Percentiles rank a stretch among this genome's conserved stretches.
Evolutionary conservation across 1,284 basidiomycete species (phyloP).

Genomic region (Cryptococcus floricola): DNA sequence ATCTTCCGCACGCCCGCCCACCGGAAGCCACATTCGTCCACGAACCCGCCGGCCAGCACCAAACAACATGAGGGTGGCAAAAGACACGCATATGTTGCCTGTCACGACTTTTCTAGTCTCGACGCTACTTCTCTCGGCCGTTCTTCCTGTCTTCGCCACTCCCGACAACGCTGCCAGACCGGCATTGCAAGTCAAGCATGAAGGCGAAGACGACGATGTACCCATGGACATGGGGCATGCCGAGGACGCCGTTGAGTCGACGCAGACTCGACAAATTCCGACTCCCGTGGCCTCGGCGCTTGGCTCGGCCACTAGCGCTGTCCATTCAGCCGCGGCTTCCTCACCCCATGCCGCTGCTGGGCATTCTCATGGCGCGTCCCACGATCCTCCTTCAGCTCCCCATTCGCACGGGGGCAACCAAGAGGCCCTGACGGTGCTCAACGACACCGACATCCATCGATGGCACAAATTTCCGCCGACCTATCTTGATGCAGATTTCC

Average conservation of each 20-base stretch:
- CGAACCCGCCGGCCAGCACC: not conserved
- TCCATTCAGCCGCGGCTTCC: not conserved
- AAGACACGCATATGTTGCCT: slow-evolving; percentile 7
- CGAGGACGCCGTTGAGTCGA: not conserved
- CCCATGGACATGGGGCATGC: slow-evolving; percentile 6
- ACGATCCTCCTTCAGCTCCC: slow-evolving; percentile 3
- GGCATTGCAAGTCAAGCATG: slow-evolving; percentile 3
- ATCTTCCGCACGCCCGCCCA: no score
- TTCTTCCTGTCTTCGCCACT: slow-evolving; percentile 8
- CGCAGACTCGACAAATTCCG: not conserved
- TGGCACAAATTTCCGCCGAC: slow-evolving; percentile 39
- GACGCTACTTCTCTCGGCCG: slow-evolving; percentile 9
- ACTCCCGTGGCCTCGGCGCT: not conserved
- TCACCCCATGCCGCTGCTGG: not conserved
- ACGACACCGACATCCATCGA: slow-evolving; percentile 36
- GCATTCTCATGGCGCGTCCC: not conserved
- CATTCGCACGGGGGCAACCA: slow-evolving; percentile 31
- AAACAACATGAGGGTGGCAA: not conserved
- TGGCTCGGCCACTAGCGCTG: not conserved
- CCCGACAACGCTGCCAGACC: not conserved
- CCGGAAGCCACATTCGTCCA: no score
- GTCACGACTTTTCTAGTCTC: slow-evolving; percentile 21
- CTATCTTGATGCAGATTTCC: slow-evolving; percentile 40
- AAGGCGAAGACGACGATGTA: slow-evolving; percentile 7
- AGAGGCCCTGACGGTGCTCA: slow-evolving; percentile 24